Evolutionary conservation across 2,329 filamentous ascomycete species (phyloP).

Genomic region (Myotisia sp.): DNA sequence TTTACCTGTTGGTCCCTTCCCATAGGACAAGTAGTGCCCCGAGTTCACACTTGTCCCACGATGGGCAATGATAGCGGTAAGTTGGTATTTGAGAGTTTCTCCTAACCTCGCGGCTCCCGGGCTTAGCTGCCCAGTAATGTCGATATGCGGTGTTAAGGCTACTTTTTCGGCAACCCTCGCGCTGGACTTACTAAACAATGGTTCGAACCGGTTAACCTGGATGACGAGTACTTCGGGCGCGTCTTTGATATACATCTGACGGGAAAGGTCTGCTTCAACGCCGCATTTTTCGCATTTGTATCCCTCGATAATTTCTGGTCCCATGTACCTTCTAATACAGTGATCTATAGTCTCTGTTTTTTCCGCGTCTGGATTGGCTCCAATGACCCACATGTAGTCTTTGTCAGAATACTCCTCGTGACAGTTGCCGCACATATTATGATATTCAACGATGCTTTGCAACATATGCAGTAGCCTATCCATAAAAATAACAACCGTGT

Average conservation of each 20-base stretch:
- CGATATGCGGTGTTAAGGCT: conserved; percentile 8
- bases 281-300: conserved; percentile 5
- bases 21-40: conserved; percentile 9
- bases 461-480: conserved; percentile 7
- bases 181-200: neutral
- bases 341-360: neutral
- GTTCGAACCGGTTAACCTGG: conserved; percentile 7
- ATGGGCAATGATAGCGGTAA: conserved; percentile 8
- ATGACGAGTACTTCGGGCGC: conserved; percentile 11
- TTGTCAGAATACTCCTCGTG: neutral
- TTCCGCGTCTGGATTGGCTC: neutral
- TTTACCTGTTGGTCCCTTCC: conserved; percentile 6
- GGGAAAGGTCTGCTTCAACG: neutral
- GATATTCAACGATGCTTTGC: conserved; percentile 4
- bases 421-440: conserved; percentile 7
- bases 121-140: conserved; percentile 8
- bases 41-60: neutral
- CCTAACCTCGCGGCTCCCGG: neutral
- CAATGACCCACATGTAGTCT: neutral
- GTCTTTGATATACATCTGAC: conserved; percentile 7
- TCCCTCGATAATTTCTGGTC: neutral
- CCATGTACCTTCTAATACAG: conserved; percentile 3
- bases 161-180: conserved; percentile 3
- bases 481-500: too few relatives aligned
- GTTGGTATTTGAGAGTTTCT: conserved; percentile 7